phyloP scores from a whole-genome alignment of 805 yeast species.

The Yueomyces sp. region DNA sequence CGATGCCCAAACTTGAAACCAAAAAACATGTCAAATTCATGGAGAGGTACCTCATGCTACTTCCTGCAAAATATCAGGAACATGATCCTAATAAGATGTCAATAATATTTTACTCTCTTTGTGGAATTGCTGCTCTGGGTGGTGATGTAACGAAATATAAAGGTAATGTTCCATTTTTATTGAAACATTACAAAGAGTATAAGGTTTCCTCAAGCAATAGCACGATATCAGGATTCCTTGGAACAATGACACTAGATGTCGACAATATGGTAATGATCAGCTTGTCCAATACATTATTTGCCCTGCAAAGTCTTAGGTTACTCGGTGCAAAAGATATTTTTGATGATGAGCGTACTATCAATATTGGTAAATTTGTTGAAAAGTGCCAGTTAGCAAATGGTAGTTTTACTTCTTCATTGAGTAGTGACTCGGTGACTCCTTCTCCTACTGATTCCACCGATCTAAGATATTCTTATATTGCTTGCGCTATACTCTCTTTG shows the following conservation, averaged over 20 bases:
- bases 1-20: background rate
- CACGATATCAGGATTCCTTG: conserved; percentile 17
- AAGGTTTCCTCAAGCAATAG: conserved; percentile 22
- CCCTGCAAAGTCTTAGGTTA: conserved; percentile 38
- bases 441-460: conserved; percentile 47
- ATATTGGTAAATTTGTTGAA: conserved; percentile 40
- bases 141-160: conserved; percentile 20
- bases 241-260: conserved; percentile 8
- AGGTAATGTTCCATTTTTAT: conserved; percentile 19
- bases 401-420: conserved; percentile 37
- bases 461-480: conserved; percentile 62
- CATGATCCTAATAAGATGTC: conserved; percentile 63
- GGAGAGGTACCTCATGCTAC: conserved; percentile 35
- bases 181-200: conserved; percentile 10
- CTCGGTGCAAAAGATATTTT: conserved; percentile 34
- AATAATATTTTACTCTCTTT: conserved; percentile 54
- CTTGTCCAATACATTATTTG: conserved; percentile 67
- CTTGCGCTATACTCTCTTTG: conserved; percentile 45
- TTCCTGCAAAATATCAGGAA: conserved; percentile 42
- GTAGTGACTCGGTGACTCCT: conserved; percentile 20
- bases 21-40: conserved; percentile 30
- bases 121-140: conserved; percentile 30
- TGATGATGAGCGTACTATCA: conserved; percentile 24
- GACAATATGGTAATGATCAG: conserved; percentile 31
- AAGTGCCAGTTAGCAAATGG: conserved; percentile 51